Percentiles rank a stretch among this genome's conserved stretches.
Evolutionary conservation across 257 asterid species (phyloP).

Genomic region (Lycium ferocissimum): DNA sequence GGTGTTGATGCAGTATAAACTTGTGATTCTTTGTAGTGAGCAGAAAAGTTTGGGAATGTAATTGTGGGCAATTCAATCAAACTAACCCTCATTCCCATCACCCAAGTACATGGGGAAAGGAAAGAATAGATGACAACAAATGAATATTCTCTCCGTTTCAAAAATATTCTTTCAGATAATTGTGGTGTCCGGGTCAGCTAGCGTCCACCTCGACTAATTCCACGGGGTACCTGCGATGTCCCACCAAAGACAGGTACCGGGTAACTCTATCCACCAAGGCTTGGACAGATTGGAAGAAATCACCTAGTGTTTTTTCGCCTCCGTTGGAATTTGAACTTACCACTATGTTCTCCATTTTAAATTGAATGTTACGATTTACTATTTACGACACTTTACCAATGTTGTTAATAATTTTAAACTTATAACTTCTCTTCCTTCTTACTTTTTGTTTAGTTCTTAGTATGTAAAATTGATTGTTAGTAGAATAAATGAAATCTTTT

Average conservation of each 20-base stretch:
- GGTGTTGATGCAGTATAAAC: neutral
- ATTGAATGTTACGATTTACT: no score
- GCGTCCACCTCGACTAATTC: no score
- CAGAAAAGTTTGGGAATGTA: neutral
- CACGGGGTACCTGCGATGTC: no score
- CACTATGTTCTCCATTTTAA: no score
- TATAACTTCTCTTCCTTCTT: neutral
- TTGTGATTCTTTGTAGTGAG: slow-evolving; percentile 2
- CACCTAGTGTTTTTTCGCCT: no score
- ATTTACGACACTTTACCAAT: no score
- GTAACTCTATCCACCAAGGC: no score
- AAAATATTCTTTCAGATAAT: neutral
- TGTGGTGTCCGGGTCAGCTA: no score
- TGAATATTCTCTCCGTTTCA: neutral
- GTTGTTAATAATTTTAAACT: neutral
- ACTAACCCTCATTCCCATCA: neutral
- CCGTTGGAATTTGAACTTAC: no score
- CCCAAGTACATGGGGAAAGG: neutral
- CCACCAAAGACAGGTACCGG: no score
- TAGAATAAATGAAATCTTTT: neutral
- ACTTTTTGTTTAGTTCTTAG: neutral
- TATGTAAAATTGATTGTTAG: neutral
- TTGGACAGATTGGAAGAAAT: no score
- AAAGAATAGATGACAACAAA: neutral
- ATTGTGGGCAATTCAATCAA: slow-evolving; percentile 10